Conservation (phyloP, 805 yeast species). For the Cyberlindnera nakhonratchasimensis region DNA sequence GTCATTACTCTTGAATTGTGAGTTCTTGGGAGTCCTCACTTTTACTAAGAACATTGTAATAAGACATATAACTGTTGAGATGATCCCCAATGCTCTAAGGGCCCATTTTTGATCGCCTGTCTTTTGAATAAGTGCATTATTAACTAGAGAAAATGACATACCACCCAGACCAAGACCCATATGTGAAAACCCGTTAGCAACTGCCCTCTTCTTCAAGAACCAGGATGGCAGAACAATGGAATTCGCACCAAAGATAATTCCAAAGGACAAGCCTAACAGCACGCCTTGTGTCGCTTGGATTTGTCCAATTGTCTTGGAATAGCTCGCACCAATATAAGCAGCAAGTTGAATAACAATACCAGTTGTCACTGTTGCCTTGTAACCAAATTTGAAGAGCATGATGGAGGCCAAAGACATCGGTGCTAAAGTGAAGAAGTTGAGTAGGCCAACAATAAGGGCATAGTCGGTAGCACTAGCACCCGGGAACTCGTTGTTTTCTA, state of each 20-base stretch:
- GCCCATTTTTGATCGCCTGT: slow-evolving; percentile 47
- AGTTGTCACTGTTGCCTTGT: slow-evolving; percentile 33
- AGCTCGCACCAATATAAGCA: slow-evolving; percentile 51
- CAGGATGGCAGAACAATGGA: slow-evolving; percentile 50
- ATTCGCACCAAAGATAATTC: slow-evolving; percentile 49
- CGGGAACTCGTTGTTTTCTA: slow-evolving; percentile 38
- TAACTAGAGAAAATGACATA: slow-evolving; percentile 39
- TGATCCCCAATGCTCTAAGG: slow-evolving; percentile 41
- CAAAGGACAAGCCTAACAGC: slow-evolving; percentile 47
- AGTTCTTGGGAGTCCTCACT: slow-evolving; percentile 39
- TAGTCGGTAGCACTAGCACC: slow-evolving; percentile 50
- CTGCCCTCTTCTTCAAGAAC: slow-evolving; percentile 47
- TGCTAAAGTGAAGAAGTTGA: slow-evolving; percentile 47
- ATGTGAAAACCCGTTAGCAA: slow-evolving; percentile 47
- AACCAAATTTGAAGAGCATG: slow-evolving; percentile 42
- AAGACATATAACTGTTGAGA: slow-evolving; percentile 35
- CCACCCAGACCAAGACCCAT: slow-evolving; percentile 56
- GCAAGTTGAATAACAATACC: slow-evolving; percentile 43
- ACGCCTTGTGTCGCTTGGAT: slow-evolving; percentile 51
- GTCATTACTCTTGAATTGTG: slow-evolving; percentile 16
- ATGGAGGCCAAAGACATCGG: slow-evolving; percentile 47
- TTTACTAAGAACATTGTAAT: slow-evolving; percentile 41
- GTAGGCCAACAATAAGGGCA: slow-evolving; percentile 55
- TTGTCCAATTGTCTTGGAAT: slow-evolving; percentile 46
- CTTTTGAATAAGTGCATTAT: slow-evolving; percentile 38